phyloP scores from a whole-genome alignment of 495 filamentous ascomycete genomes.

The Rostrohypoxylon terebratum region DNA sequence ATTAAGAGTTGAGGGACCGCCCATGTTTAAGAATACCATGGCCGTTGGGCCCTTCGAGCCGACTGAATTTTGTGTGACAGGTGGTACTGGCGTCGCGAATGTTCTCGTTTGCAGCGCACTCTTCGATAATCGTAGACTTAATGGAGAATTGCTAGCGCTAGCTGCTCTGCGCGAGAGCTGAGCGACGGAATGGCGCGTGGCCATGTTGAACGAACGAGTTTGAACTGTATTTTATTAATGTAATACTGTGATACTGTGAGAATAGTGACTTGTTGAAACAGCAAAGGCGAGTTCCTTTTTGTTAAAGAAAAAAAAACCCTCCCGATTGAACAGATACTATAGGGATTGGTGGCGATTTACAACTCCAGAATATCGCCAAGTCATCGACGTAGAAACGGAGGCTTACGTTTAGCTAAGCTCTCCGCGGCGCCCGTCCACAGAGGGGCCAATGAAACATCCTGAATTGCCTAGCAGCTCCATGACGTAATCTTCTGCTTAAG shows the following conservation, averaged over 20 bases:
- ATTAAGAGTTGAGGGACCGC: constrained; percentile 86
- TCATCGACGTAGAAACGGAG: constrained; percentile 8
- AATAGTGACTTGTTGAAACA: background rate
- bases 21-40: constrained; percentile 99
- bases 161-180: constrained; percentile 59
- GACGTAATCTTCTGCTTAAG: background rate
- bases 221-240: background rate
- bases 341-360: constrained; percentile 12
- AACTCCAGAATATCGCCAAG: constrained; percentile 14
- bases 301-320: too few species aligned
- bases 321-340: background rate
- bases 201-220: constrained; percentile 55
- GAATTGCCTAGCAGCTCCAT: constrained; percentile 37
- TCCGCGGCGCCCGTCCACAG: constrained; percentile 11
- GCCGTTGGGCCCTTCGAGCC: constrained; percentile 75
- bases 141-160: constrained; percentile 46
- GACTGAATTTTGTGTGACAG: constrained; percentile 74
- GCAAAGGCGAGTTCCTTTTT: background rate
- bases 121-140: constrained; percentile 38
- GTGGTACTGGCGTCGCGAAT: constrained; percentile 76
- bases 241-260: background rate
- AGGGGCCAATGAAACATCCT: constrained; percentile 39
- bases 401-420: constrained; percentile 18
- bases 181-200: constrained; percentile 57
- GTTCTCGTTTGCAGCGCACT: constrained; percentile 56